These are phyloP conservation scores for Solanum sitiens DNA, from an alignment of 257 asterid species.

Conservation along the genomic window DNA sequence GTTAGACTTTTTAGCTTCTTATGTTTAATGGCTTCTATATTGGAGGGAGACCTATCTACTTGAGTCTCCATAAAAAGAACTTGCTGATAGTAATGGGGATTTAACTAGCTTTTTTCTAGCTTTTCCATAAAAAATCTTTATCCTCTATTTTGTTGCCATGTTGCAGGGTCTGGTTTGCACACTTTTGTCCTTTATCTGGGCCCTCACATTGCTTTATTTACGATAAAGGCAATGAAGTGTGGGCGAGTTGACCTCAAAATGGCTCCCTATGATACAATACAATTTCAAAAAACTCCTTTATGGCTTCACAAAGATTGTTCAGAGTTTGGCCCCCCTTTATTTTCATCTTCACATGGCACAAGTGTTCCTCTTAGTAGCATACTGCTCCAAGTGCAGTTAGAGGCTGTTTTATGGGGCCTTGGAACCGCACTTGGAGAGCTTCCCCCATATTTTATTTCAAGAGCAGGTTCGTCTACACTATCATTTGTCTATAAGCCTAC, in stretches of 20 bases:
- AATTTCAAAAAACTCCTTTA: constrained; percentile 50
- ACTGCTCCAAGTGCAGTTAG: constrained; percentile 85
- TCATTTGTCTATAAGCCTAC: not conserved
- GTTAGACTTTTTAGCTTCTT: not conserved
- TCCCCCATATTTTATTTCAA: constrained; percentile 91
- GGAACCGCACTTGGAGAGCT: constrained; percentile 97
- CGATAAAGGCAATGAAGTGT: constrained; percentile 77
- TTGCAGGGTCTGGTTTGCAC: constrained; percentile 87
- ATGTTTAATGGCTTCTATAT: not conserved
- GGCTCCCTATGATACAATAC: constrained; percentile 91
- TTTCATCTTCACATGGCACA: constrained; percentile 41
- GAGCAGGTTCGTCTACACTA: constrained; percentile 55
- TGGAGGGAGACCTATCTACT: not conserved
- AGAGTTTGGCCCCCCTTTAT: constrained; percentile 67
- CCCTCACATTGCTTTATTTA: constrained; percentile 86
- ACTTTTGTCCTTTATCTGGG: constrained; percentile 92
- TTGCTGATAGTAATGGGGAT: not conserved
- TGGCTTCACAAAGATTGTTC: constrained; percentile 88
- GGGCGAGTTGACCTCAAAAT: constrained; percentile 84
- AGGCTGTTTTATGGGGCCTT: constrained; percentile 80
- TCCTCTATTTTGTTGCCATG: not conserved
- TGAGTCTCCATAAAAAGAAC: not conserved
- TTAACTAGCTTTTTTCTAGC: not conserved
- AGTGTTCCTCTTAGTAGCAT: constrained; percentile 72
- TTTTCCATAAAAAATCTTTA: not conserved